These are phyloP conservation scores for Stentor coeruleus DNA, from an alignment of 73 alveolate species.

Conservation along the genomic window DNA sequence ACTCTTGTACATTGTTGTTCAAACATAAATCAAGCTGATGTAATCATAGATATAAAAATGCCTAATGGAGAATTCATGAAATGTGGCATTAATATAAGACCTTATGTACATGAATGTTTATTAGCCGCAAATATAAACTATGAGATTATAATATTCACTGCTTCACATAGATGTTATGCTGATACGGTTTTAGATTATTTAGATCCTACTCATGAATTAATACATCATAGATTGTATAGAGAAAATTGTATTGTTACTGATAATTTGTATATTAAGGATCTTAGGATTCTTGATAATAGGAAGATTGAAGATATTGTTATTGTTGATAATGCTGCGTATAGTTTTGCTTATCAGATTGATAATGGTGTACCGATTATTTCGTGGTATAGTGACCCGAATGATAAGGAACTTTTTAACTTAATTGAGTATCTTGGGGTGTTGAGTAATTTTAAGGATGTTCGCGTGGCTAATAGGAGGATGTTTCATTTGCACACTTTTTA, in stretches of 20 bases:
- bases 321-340: conserved; percentile 24
- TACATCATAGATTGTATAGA: too few relatives aligned
- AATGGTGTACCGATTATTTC: conserved; percentile 35
- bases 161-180: conserved; percentile 57
- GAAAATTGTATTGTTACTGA: too few relatives aligned
- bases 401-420: conserved; percentile 37
- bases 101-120: conserved; percentile 43
- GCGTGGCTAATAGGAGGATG: too few relatives aligned
- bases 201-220: too few relatives aligned
- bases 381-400: conserved; percentile 37
- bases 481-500: too few relatives aligned
- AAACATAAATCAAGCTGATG: conserved; percentile 32
- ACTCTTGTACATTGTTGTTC: conserved; percentile 38
- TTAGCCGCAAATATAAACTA: conserved; percentile 34
- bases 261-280: too few relatives aligned
- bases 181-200: conserved; percentile 65
- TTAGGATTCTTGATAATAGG: too few relatives aligned
- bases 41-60: conserved; percentile 33
- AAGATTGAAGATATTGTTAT: conserved; percentile 21
- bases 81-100: conserved; percentile 47
- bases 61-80: conserved; percentile 30
- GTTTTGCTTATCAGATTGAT: too few relatives aligned
- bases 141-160: conserved; percentile 58
- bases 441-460: too few relatives aligned
- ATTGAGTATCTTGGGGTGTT: too few relatives aligned